Evolutionary conservation across 2,329 filamentous ascomycete genomes (phyloP), one percentile per base, ranked within the genome.

Genomic region (Apiospora kogelbergensis): DNA sequence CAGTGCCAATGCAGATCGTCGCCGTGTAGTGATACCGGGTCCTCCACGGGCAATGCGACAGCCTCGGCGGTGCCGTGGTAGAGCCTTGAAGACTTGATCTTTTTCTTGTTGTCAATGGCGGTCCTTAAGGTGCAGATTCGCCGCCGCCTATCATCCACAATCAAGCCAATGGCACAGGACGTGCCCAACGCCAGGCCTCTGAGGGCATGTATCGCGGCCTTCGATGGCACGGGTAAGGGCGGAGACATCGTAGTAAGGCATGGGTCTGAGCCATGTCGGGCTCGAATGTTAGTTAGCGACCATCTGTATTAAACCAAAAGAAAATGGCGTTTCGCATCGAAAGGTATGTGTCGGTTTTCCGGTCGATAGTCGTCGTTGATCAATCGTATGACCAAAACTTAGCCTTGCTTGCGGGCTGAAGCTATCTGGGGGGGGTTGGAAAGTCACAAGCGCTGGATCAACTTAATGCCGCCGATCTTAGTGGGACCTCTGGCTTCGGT

Each of bases 81-180:
- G 13, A 73, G 72, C 30, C 73, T 74, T 41, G 81, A 78, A 5
- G 80, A 81, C 68, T 83, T 86, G 11, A 88, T 75, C 68, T 83
- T 87, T 68, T 84, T 80, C 26, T 84, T 85, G 80, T 89, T 89
- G 4, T 85, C 81, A 44, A 86, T 80, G 20, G 85, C 84, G 24
- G 84, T 80, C 60, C 81, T 81, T 42, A 85, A 82, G 60, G 86
- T 80, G 68, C 84, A 84, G 70, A 88, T 84, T 33, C 86, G 84
- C 69, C 85, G 84, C 70, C 86, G 83, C 64, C 86, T 85, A 76
- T 89, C 87, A 77, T 89, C 86, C 69, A 87, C 81, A 68, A 89
- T 79, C 33, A 87, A 76, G 65, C 84, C 82, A 68, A 89, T 81
- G 53, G 86, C 88, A 74, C 86, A 89, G 10, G 86, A 87, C 2